phyloP scores from a whole-genome alignment of 768 basidiomycete species.

The Termitomyces sp. region DNA sequence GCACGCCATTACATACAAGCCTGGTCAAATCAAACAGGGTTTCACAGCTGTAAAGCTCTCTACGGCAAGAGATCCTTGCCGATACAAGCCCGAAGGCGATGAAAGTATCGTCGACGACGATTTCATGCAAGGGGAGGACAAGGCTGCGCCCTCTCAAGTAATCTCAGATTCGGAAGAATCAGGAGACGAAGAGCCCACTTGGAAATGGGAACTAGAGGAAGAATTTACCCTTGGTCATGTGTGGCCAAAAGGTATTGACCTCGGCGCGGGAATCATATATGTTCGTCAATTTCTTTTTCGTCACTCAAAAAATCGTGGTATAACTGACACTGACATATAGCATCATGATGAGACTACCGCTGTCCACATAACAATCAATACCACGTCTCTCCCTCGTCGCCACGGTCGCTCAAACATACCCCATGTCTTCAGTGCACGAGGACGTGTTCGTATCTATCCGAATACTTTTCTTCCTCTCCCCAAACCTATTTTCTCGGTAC shows the following conservation, averaged over 20 bases:
- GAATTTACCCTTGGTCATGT: slow-evolving; percentile 54
- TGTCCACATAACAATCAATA: slow-evolving; percentile 62
- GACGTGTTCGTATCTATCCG: slow-evolving; percentile 32
- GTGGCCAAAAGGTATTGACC: slow-evolving; percentile 46
- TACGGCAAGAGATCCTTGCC: slow-evolving; percentile 45
- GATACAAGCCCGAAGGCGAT: slow-evolving; percentile 30
- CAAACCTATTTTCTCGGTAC: slow-evolving; percentile 14
- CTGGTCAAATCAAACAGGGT: slow-evolving; percentile 50
- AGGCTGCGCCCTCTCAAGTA: slow-evolving; percentile 21
- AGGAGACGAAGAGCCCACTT: slow-evolving; percentile 37
- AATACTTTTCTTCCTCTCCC: slow-evolving; percentile 12
- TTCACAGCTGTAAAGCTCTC: slow-evolving; percentile 46
- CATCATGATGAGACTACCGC: slow-evolving; percentile 45
- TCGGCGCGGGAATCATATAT: slow-evolving; percentile 50
- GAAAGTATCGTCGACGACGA: slow-evolving; percentile 24
- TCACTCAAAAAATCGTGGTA: background rate
- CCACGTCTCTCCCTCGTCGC: slow-evolving; percentile 41
- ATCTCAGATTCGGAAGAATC: slow-evolving; percentile 17
- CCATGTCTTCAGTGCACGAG: slow-evolving; percentile 50
- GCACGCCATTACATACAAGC: slow-evolving; percentile 31
- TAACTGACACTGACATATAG: slow-evolving; percentile 24
- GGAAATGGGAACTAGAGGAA: slow-evolving; percentile 69
- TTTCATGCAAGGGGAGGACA: slow-evolving; percentile 18
- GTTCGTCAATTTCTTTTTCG: slow-evolving; percentile 33
- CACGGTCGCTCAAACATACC: slow-evolving; percentile 59